A percentile compares a stretch with the other conserved stretches of the same genome.
Conservation (phyloP, 495 filamentous ascomycete species). For the Lepraria neglecta region DNA sequence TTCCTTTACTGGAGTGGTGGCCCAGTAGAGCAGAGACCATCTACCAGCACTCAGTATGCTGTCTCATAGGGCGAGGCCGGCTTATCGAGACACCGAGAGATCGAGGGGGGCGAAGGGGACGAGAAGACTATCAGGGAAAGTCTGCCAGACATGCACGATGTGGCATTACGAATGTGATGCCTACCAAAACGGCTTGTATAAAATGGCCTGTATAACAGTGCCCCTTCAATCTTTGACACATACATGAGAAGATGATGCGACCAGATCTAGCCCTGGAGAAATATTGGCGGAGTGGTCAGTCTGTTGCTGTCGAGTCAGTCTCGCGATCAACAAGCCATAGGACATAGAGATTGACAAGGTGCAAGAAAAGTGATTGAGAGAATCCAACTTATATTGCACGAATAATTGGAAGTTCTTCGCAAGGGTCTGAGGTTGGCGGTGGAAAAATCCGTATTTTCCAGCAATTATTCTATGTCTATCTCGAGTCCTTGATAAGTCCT, state of each 20-base stretch:
- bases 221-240: neutral
- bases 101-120: too few relatives aligned
- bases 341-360: too few relatives aligned
- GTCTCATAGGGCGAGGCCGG: too few relatives aligned
- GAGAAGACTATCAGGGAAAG: too few relatives aligned
- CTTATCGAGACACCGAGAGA: too few relatives aligned
- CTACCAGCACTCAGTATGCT: too few relatives aligned
- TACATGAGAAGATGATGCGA: neutral
- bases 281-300: neutral
- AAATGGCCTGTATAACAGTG: neutral
- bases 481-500: neutral
- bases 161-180: neutral
- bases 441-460: neutral
- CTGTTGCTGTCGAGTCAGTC: too few relatives aligned
- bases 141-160: neutral
- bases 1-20: too few relatives aligned
- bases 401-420: neutral
- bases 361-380: neutral
- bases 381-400: too few relatives aligned
- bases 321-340: neutral
- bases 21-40: too few relatives aligned
- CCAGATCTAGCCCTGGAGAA: neutral
- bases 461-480: slow-evolving; percentile 8
- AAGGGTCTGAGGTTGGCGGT: neutral
- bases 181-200: neutral